These are phyloP conservation scores for Talaromyces thailandensis DNA, from an alignment of 495 filamentous ascomycete species.

Conservation along the genomic window DNA sequence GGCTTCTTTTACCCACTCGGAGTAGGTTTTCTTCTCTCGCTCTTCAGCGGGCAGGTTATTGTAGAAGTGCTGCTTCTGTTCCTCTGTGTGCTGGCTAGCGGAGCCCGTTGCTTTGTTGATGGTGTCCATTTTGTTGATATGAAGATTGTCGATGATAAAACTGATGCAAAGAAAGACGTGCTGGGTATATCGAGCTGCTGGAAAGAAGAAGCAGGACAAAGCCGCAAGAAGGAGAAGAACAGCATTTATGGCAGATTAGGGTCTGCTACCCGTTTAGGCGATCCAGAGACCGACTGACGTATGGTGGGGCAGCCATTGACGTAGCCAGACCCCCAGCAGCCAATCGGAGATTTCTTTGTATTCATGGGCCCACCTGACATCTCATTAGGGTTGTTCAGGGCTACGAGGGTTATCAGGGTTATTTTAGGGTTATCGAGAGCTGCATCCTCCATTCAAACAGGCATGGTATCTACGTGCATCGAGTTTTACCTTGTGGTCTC, in stretches of 20 bases:
- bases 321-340: neutral
- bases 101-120: slow-evolving; percentile 1
- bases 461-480: neutral
- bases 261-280: neutral
- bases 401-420: neutral
- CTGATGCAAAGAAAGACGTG: too few species aligned
- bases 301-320: slow-evolving; percentile 6
- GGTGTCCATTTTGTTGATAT: neutral
- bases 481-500: neutral
- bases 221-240: neutral
- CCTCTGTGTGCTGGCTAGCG: neutral
- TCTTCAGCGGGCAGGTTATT: slow-evolving; percentile 5
- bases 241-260: neutral
- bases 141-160: too few species aligned
- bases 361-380: neutral
- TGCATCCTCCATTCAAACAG: neutral
- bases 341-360: neutral
- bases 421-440: too few species aligned
- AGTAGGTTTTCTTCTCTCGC: slow-evolving; percentile 23
- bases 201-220: neutral
- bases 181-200: too few species aligned
- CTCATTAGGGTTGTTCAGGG: neutral
- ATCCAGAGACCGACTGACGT: neutral
- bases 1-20: slow-evolving; percentile 45
- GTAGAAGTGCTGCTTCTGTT: slow-evolving; percentile 3